phyloP scores from a whole-genome alignment of 805 yeast genomes.

The Ogataea corticis region DNA sequence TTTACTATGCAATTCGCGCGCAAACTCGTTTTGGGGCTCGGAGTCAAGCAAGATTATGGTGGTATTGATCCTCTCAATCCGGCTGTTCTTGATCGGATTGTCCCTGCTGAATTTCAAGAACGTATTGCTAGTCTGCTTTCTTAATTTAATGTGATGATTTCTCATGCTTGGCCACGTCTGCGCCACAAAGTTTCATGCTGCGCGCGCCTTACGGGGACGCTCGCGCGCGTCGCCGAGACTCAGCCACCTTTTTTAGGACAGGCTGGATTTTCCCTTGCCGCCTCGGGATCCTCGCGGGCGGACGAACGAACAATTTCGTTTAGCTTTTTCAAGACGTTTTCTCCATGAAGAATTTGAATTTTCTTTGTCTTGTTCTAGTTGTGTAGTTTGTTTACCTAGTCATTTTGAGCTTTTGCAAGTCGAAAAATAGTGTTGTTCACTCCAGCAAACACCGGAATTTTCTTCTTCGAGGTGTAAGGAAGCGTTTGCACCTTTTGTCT shows the following conservation, averaged over 20 bases:
- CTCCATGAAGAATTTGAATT: not conserved
- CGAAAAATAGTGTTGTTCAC: not conserved
- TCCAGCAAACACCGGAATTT: not conserved
- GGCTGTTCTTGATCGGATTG: not conserved
- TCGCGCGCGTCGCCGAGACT: not conserved
- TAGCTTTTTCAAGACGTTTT: not conserved
- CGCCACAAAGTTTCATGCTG: not conserved
- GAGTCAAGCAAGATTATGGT: not conserved
- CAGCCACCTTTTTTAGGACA: not conserved
- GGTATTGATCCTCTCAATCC: not conserved
- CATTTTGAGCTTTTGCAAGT: not conserved
- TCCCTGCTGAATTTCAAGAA: not conserved
- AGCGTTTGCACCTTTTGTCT: not conserved
- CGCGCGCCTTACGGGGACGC: not conserved
- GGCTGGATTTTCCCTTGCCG: not conserved
- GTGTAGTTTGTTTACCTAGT: not conserved
- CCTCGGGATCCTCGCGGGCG: not conserved
- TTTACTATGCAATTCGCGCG: not conserved
- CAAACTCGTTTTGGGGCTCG: slow-evolving; percentile 1
- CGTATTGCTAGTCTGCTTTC: not conserved
- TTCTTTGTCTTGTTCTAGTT: not conserved
- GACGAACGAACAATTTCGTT: not conserved
- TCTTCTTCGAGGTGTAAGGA: not conserved
- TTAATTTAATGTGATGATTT: not conserved
- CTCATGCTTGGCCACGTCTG: no score